Percentiles rank a stretch among this genome's conserved stretches.
These are phyloP conservation scores for Quercus tomentella DNA, from an alignment of 331 rosid genomes.

Conservation along the genomic window DNA sequence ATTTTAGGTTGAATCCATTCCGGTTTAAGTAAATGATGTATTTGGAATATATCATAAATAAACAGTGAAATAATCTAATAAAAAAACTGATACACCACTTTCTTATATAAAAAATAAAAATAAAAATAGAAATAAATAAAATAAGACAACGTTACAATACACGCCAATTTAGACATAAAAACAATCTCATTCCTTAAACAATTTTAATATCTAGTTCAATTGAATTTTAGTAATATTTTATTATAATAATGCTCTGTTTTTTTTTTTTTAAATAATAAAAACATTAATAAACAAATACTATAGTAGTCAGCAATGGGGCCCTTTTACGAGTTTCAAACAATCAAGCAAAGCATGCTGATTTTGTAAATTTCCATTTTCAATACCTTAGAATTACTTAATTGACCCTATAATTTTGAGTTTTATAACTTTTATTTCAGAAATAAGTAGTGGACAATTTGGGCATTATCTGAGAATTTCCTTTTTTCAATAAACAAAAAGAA, in stretches of 20 bases:
- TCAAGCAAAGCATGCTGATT: constrained; percentile 18
- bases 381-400: not conserved
- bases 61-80: too few species aligned
- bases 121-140: not conserved
- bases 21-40: too few species aligned
- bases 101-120: not conserved
- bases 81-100: too few species aligned
- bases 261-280: too few species aligned
- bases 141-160: constrained; percentile 12
- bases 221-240: not conserved
- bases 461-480: too few species aligned
- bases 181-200: constrained; percentile 15
- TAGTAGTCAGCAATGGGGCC: constrained; percentile 30
- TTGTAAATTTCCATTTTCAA: constrained; percentile 11
- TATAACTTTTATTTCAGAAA: too few species aligned
- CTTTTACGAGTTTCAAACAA: not conserved
- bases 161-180: not conserved
- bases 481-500: too few species aligned
- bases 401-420: not conserved
- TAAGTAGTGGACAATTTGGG: too few species aligned
- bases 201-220: constrained; percentile 22
- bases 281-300: not conserved
- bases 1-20: too few species aligned
- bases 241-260: not conserved
- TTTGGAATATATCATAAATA: too few species aligned